These are phyloP conservation scores for Angophora floribunda DNA, from an alignment of 345 rosid species.

Conservation along the genomic window DNA sequence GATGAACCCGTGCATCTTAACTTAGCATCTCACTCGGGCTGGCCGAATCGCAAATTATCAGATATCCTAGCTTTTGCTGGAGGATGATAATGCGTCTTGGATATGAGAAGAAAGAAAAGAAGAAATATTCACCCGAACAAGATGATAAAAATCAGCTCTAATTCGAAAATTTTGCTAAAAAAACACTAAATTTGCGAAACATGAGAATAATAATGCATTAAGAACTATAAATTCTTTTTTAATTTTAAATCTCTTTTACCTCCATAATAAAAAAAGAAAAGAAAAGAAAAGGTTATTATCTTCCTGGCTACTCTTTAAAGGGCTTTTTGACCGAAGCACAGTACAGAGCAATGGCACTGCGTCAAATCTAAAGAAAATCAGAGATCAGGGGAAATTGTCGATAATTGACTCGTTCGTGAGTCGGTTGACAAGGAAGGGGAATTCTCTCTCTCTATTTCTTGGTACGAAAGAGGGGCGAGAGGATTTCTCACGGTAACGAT, in stretches of 20 bases:
- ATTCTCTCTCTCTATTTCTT: no score
- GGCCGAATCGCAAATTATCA: background rate
- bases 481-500: no score
- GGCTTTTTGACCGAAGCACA: background rate
- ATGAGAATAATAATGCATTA: background rate
- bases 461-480: no score
- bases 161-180: background rate
- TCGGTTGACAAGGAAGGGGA: no score
- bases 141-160: background rate
- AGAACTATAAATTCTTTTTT: background rate
- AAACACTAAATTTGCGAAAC: background rate
- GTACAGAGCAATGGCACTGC: background rate
- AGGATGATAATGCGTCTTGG: background rate
- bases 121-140: background rate
- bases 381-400: no score
- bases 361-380: background rate
- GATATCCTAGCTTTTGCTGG: background rate
- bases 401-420: no score
- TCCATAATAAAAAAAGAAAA: background rate
- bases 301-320: background rate
- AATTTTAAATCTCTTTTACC: background rate
- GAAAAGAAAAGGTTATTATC: background rate
- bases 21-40: background rate
- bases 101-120: background rate
- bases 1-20: background rate